Percentiles rank a stretch among this genome's conserved stretches.
phyloP scores from a whole-genome alignment of 768 basidiomycete species.

The Boletus reticuloceps region DNA sequence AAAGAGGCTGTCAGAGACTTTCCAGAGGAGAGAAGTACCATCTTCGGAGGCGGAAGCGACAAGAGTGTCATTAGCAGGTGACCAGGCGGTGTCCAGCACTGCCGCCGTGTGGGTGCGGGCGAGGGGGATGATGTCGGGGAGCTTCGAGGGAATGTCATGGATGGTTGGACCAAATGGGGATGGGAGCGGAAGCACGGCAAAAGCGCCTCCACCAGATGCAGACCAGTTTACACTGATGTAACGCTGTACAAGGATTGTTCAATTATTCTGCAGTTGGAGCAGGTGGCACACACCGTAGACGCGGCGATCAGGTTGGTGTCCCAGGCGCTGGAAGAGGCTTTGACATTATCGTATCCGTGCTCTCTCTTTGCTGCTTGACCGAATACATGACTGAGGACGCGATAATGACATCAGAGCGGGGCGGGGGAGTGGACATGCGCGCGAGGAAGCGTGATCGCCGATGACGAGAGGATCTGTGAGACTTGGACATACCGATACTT shows the following conservation, averaged over 20 bases:
- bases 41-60: conserved; percentile 95
- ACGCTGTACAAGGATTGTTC: conserved; percentile 40
- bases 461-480: conserved; percentile 4
- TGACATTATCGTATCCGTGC: conserved; percentile 75
- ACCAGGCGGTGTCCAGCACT: conserved; percentile 96
- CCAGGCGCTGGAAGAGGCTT: conserved; percentile 89
- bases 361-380: conserved; percentile 87
- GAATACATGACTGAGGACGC: conserved; percentile 74
- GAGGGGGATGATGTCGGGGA: conserved; percentile 91
- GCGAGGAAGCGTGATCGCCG: not conserved
- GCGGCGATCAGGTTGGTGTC: conserved; percentile 92
- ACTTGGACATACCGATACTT: conserved; percentile 69
- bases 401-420: not conserved
- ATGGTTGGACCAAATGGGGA: conserved; percentile 59
- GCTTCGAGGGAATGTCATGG: conserved; percentile 62
- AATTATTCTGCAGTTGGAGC: not conserved
- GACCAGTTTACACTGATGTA: conserved; percentile 97
- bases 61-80: conserved; percentile 86
- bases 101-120: conserved; percentile 82
- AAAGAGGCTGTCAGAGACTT: conserved; percentile 64
- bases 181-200: conserved; percentile 87
- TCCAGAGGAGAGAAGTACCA: conserved; percentile 91
- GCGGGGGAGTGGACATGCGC: not conserved
- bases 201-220: conserved; percentile 88
- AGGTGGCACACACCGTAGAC: conserved; percentile 53